Evolutionary conservation across 164 flowering plant genomes (phyloP).

Genomic region (Chimonanthus praecox): DNA sequence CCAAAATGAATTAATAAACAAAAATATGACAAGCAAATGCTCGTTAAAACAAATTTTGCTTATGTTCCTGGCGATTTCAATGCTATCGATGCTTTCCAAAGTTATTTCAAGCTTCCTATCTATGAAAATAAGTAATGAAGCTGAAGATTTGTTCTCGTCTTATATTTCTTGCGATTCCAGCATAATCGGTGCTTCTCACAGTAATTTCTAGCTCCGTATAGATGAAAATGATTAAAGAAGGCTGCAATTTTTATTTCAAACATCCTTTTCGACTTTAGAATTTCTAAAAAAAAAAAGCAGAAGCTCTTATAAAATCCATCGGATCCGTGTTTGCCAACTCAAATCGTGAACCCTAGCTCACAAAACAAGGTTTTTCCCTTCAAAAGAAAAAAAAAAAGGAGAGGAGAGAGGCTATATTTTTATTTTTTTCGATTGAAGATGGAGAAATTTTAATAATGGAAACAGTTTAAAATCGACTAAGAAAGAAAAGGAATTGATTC

Average conservation of each 20-base stretch:
- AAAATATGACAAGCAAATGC: no score
- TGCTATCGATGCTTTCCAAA: no score
- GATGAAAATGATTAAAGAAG: not conserved
- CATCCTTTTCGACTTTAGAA: not conserved
- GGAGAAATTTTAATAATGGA: not conserved
- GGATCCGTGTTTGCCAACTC: slow-evolving; percentile 1
- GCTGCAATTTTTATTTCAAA: not conserved
- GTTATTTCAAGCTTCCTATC: no score
- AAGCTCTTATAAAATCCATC: not conserved
- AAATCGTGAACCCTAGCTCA: not conserved
- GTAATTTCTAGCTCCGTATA: not conserved
- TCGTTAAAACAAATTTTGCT: no score
- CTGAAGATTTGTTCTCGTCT: no score
- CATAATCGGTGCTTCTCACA: not conserved
- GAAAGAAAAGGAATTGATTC: slow-evolving; percentile 3
- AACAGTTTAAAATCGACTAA: not conserved
- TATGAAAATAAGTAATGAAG: no score
- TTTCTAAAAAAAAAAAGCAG: not conserved
- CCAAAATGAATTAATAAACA: no score
- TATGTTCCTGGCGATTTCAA: no score
- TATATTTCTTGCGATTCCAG: not conserved
- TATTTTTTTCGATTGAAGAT: not conserved
- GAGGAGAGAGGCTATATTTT: not conserved
- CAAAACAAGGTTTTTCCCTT: no score
- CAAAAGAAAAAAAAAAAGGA: not conserved